These are phyloP conservation scores for Dianthus caryophyllus DNA, from an alignment of 148 eudicot genomes.

Conservation along the genomic window DNA sequence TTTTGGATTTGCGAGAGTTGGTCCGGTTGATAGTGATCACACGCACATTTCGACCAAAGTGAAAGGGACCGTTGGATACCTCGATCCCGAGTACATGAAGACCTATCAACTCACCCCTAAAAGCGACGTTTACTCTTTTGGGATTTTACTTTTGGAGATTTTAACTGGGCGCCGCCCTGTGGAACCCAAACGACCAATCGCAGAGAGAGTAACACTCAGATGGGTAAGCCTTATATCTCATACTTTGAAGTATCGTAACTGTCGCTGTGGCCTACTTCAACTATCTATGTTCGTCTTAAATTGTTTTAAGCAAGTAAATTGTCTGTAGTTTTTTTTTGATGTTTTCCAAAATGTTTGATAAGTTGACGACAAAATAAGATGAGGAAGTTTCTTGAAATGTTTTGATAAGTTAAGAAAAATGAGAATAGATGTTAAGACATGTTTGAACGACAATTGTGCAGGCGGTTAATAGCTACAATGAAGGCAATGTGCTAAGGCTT, in stretches of 20 bases:
- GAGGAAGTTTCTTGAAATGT: too few relatives aligned
- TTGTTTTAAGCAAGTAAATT: too few relatives aligned
- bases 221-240: constrained; percentile 54
- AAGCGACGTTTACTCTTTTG: constrained; percentile 96
- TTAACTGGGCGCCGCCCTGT: constrained; percentile 93
- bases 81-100: constrained; percentile 97
- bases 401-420: too few relatives aligned
- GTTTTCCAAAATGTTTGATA: too few relatives aligned
- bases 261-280: neutral
- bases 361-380: too few relatives aligned
- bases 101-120: constrained; percentile 84
- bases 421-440: too few relatives aligned
- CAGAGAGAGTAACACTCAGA: constrained; percentile 70
- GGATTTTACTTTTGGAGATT: constrained; percentile 69
- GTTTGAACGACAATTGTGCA: constrained; percentile 28
- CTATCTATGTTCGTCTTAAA: too few relatives aligned
- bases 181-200: constrained; percentile 57
- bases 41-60: constrained; percentile 93
- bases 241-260: neutral
- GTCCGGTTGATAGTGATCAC: constrained; percentile 56
- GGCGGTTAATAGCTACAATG: constrained; percentile 56
- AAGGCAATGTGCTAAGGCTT: constrained; percentile 48
- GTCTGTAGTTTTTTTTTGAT: too few relatives aligned
- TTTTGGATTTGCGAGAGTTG: constrained; percentile 95
- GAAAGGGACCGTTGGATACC: constrained; percentile 95